A percentile compares a stretch with the other conserved stretches of the same genome.
Conservation (phyloP, 352 stramenopile species). For the Globisporangium nunn region DNA sequence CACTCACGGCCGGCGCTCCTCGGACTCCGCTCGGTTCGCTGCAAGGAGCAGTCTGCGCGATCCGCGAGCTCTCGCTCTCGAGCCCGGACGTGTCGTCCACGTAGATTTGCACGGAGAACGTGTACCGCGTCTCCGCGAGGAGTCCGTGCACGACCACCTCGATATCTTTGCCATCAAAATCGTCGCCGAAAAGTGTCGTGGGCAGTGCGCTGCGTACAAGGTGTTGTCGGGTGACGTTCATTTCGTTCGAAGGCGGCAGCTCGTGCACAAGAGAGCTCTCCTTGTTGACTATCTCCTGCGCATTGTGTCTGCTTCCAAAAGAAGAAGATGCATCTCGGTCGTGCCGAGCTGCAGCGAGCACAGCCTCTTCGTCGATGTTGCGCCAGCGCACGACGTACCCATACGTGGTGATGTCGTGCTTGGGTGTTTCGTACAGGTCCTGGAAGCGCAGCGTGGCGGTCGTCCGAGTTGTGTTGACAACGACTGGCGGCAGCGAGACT, state of each 20-base stretch:
- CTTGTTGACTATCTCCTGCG: constrained; percentile 1
- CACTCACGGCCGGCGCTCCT: constrained; percentile 27
- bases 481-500: constrained; percentile 44
- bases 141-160: constrained; percentile 45
- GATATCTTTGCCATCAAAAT: constrained; percentile 76
- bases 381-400: constrained; percentile 64
- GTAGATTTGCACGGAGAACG: constrained; percentile 62
- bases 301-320: neutral
- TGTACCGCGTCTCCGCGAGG: constrained; percentile 50
- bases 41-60: constrained; percentile 32
- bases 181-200: constrained; percentile 61
- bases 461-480: constrained; percentile 51
- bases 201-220: constrained; percentile 54
- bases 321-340: neutral
- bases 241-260: constrained; percentile 1
- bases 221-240: constrained; percentile 50
- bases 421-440: constrained; percentile 55
- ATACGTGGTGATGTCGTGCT: constrained; percentile 55
- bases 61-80: constrained; percentile 40
- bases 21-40: constrained; percentile 28
- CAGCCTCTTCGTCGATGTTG: constrained; percentile 14
- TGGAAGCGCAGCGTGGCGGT: constrained; percentile 59
- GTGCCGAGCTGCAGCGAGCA: neutral
- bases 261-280: neutral
- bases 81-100: constrained; percentile 47